These are phyloP conservation scores for Aspergillus pseudoglaucus DNA, from an alignment of 2,329 filamentous ascomycete species.

Conservation along the genomic window DNA sequence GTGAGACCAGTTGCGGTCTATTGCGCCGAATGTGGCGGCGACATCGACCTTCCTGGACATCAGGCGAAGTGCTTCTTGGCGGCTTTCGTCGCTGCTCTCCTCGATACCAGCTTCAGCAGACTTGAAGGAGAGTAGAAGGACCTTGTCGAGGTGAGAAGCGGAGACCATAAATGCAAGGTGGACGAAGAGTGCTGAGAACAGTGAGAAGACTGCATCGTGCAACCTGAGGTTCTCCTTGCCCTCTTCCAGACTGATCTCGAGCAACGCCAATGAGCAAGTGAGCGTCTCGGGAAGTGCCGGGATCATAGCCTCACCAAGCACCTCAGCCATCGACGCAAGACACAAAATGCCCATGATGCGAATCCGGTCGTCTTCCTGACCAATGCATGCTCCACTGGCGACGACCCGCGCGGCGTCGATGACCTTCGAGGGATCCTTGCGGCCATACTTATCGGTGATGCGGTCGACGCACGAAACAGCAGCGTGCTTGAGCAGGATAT, in stretches of 20 bases:
- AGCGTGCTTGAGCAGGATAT: slow-evolving; percentile 72
- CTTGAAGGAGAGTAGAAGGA: slow-evolving; percentile 65
- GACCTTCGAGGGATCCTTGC: slow-evolving; percentile 75
- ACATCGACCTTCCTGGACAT: slow-evolving; percentile 72
- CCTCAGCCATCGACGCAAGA: slow-evolving; percentile 80
- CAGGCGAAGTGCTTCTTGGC: slow-evolving; percentile 63
- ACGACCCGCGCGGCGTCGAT: slow-evolving; percentile 69
- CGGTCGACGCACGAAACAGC: slow-evolving; percentile 86
- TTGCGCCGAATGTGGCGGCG: slow-evolving; percentile 65
- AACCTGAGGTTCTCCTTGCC: slow-evolving; percentile 55
- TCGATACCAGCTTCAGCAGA: slow-evolving; percentile 61
- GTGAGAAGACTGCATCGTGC: slow-evolving; percentile 74
- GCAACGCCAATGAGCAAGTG: slow-evolving; percentile 63
- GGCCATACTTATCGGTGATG: slow-evolving; percentile 91
- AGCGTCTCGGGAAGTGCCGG: slow-evolving; percentile 73
- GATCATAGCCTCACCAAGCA: slow-evolving; percentile 78
- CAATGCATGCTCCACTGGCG: slow-evolving; percentile 68
- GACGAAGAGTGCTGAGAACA: slow-evolving; percentile 72
- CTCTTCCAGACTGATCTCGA: slow-evolving; percentile 56
- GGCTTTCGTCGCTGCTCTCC: slow-evolving; percentile 57
- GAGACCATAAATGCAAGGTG: slow-evolving; percentile 88
- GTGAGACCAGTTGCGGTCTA: slow-evolving; percentile 65
- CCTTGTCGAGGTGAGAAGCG: slow-evolving; percentile 62
- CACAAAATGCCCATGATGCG: slow-evolving; percentile 81
- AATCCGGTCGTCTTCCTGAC: slow-evolving; percentile 64